Evolutionary conservation across 2,329 filamentous ascomycete genomes (phyloP), one percentile per base, ranked within the genome.

Genomic region (Neonectria faginata): DNA sequence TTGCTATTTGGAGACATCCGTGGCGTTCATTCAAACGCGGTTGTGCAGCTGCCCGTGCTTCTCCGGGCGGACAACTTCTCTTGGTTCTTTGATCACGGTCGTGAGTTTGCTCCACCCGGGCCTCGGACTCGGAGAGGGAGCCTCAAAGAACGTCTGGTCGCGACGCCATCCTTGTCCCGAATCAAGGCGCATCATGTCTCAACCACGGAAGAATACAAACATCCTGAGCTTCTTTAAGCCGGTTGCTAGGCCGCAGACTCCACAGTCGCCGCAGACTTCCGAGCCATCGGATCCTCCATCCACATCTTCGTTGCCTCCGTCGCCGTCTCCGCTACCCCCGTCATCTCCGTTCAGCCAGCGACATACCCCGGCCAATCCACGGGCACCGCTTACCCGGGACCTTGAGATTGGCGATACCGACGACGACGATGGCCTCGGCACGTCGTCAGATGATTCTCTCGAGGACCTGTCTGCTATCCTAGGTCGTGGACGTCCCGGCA

Each of bases 341-440:
- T 73, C 74, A 22, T 75, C 75, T 22, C 70, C 72, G 12, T 63
- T 65, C n/a, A 63, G 74, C 55, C 51, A 70, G 47, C 73, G 72
- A 55, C 54, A 62, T 18, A 77, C 74, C n/a, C 74, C 76, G n/a
- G 57, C 57, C 42, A 70, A 70, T 57, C 54, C 63, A 10, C 52
- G 58, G 22, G 42, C 69, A 63, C 54, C 61, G 9, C 68, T 79
- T 53, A 79, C 83, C 63, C 81, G 87, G 75, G 82, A 88, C 70
- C 78, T 87, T 12, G 80, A 90, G 60, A 91, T 94, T 44, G 84
- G 84, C 50, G 89, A 87, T 58, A 94, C 92, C 0, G 92, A 94
- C 72, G 90, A 91, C 10, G 91, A 92, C n/a, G 86, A 86, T 18
- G 85, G 84, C 29, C 84, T 89, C 69, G 86, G 83, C 41, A 70